phyloP scores from a whole-genome alignment of 1,284 basidiomycete genomes.

The Sporisorium exsertum region DNA sequence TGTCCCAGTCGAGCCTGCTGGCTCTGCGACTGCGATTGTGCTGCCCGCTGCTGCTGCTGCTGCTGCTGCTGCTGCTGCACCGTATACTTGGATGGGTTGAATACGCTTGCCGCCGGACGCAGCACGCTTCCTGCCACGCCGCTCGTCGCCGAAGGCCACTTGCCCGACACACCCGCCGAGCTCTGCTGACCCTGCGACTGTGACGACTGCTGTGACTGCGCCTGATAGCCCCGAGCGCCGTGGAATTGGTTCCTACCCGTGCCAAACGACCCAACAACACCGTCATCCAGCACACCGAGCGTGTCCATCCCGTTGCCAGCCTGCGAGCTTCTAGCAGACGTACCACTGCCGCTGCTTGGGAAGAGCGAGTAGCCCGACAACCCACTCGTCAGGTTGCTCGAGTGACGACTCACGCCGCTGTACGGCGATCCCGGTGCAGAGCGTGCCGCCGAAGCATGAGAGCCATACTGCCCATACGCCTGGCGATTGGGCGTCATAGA shows the following conservation, averaged over 20 bases:
- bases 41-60: constrained; percentile 19
- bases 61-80: constrained; percentile 22
- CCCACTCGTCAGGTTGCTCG: constrained; percentile 27
- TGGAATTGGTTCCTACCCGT: constrained; percentile 35
- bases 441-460: constrained; percentile 38
- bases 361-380: constrained; percentile 47
- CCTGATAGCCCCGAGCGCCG: constrained; percentile 34
- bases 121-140: constrained; percentile 24
- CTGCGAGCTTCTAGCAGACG: constrained; percentile 19
- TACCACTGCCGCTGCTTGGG: constrained; percentile 25
- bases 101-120: constrained; percentile 37
- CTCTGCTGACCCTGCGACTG: constrained; percentile 13
- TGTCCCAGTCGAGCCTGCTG: constrained; percentile 16
- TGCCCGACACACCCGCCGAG: constrained; percentile 6
- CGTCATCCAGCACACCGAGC: constrained; percentile 40
- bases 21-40: constrained; percentile 22
- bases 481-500: constrained; percentile 43
- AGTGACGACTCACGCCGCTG: constrained; percentile 42
- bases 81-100: constrained; percentile 36
- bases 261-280: constrained; percentile 18
- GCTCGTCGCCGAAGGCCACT: constrained; percentile 20
- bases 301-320: constrained; percentile 33
- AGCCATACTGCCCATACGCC: constrained; percentile 22
- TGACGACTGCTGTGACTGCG: constrained; percentile 17
- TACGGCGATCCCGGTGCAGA: constrained; percentile 50